These are phyloP conservation scores for Dactylellina cionopaga DNA, from an alignment of 2,329 filamentous ascomycete species.

Conservation along the genomic window DNA sequence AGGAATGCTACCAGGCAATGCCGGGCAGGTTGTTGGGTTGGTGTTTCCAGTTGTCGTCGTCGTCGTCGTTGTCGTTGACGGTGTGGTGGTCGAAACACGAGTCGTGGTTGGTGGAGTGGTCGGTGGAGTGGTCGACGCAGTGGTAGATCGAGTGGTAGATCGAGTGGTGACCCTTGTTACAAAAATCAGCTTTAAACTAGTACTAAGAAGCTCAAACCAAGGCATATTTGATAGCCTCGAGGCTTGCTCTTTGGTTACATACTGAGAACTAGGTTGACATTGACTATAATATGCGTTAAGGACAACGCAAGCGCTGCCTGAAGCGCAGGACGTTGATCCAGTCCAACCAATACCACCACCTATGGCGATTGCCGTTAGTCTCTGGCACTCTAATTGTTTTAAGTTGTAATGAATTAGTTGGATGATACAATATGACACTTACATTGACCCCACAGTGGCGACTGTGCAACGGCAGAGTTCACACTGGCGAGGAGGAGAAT, in stretches of 20 bases:
- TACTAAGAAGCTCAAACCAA: not conserved
- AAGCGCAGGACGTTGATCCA: slow-evolving; percentile 58
- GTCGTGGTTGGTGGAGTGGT: slow-evolving; percentile 1
- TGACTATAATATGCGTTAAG: slow-evolving; percentile 43
- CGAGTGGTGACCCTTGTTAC: not conserved
- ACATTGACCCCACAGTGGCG: slow-evolving; percentile 43
- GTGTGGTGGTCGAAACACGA: not conserved
- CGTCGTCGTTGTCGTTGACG: slow-evolving; percentile 11
- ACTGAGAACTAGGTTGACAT: slow-evolving; percentile 35
- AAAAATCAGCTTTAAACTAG: not conserved
- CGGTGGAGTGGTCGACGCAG: slow-evolving; percentile 27
- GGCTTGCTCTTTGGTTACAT: not conserved
- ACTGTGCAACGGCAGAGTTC: slow-evolving; percentile 29
- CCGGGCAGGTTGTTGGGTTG: slow-evolving; percentile 34
- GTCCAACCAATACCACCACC: slow-evolving; percentile 58
- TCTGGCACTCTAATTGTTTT: not conserved
- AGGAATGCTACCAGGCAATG: slow-evolving; percentile 37
- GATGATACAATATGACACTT: not conserved
- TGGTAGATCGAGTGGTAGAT: slow-evolving; percentile 9
- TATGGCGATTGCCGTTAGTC: slow-evolving; percentile 27
- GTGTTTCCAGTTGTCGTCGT: slow-evolving; percentile 12
- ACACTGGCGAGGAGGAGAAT: slow-evolving; percentile 22
- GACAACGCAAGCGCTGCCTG: slow-evolving; percentile 57
- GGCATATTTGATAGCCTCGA: too few relatives aligned
- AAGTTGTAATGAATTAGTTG: not conserved